Evolutionary conservation across 2,329 filamentous ascomycete species (phyloP), one percentile per base, ranked within the genome.

Genomic region (Sporothrix protearum): DNA sequence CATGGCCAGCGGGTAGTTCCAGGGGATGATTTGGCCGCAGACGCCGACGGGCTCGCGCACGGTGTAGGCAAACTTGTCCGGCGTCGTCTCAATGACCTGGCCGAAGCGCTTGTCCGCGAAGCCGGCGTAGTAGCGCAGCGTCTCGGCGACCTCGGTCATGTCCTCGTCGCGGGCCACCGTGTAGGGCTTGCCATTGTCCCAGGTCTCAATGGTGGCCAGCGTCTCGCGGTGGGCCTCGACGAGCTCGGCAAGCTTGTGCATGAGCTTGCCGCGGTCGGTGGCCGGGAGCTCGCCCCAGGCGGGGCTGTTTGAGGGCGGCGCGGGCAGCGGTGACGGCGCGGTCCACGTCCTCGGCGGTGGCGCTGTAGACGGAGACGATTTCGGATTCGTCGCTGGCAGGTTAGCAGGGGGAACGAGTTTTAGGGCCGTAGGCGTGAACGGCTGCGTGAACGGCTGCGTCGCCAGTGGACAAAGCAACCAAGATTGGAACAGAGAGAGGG

Each of bases 131-230:
- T 95, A 94, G 75, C 90, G 88, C 55, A 89, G 81, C 16, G 88
- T 80, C 71, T 76, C 76, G 4, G 80, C 76, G 14, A 72, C 61
- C 25, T 72, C 72, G 16, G 36, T 19, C 7, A 73, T 12, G 53
- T 74, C 73, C 39, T 71, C 71, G 61, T 67, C 49, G 28, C 71
- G 69, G 6, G 70, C 71, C 4, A 73, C 71, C 1, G 36, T 10
- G 70, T 73, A 73, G 1, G 91, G 89, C 78, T 93, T 92, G 78
- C 91, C 92, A 76, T 94, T 94, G 77, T 96, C 92, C 92, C 92
- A 95, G 0, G 93, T 92, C 81, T 96, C 82, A 25, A 86, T 78
- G 0, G 83, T 84, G 70, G 85, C 79, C 4, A 84, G 77, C 2
- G 74, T 75, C 36, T 78, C 74, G 25, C 76, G 73, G 74, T 83